Conservation (phyloP, 306 rosid genomes). For the Vigna trinervia region DNA sequence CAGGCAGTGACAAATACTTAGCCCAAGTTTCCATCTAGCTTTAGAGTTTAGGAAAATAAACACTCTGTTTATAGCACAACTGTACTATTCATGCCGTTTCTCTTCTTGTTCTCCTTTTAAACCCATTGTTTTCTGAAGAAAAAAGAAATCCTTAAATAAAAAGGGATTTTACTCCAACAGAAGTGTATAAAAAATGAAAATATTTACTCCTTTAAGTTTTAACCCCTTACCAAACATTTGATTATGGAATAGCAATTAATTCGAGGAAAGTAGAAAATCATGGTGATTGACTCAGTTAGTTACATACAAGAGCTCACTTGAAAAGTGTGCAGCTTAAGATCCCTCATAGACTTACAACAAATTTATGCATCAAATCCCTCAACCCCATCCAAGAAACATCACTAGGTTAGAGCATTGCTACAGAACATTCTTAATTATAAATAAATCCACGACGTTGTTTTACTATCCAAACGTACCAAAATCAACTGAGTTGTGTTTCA, state of each 20-base stretch:
- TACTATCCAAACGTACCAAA: conserved; percentile 20
- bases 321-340: neutral
- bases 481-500: neutral
- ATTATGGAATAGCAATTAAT: conserved; percentile 5
- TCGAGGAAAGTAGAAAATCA: neutral
- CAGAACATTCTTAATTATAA: neutral
- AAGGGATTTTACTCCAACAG: neutral
- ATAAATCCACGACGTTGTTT: conserved; percentile 12
- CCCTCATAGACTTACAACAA: neutral
- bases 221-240: neutral
- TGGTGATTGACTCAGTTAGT: neutral
- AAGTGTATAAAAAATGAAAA: neutral
- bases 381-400: neutral
- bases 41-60: neutral
- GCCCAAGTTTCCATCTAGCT: neutral
- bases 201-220: neutral
- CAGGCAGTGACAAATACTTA: neutral
- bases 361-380: neutral
- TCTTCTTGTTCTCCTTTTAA: neutral
- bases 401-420: neutral
- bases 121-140: neutral
- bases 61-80: neutral
- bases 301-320: neutral
- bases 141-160: neutral
- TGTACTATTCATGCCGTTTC: neutral